Evolutionary conservation across 805 yeast species (phyloP), one percentile per base, ranked within the genome.

Genomic region (Ogataea allantospora): DNA sequence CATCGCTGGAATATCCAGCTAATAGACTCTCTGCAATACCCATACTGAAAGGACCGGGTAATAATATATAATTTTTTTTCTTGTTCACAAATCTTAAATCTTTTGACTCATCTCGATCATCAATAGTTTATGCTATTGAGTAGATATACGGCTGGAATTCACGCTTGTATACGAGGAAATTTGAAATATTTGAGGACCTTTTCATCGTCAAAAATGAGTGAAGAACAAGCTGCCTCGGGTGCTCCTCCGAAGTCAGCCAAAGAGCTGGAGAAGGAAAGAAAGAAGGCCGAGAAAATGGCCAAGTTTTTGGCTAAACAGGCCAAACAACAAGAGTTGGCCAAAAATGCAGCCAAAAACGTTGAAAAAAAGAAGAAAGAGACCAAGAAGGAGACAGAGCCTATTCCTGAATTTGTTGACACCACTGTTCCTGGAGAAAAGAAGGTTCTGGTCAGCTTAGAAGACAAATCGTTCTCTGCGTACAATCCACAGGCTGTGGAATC

Each of bases 361-460:
- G 69, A 70, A 44, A 70, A 67, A 30, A 75, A 77, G 62, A 81
- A 85, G 67, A 78, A 80, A 55, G 79, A 80, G 60, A 77, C 75
- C 62, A 81, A 77, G 55, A 81, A 80, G 67, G 78, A 77, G 56
- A 79, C 62, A 33, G 95, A 77, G 55, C 82, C 85, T 27, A 70
- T 74, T 27, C 95, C 96, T n/a, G 93, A 82, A 55, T 93, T 80
- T 62, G 77, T 79, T 33, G 99, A 93, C 62, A 67, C 68, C 41
- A 93, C 99, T 31, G 74, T 70, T 33, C 79, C 85, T 3, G 99
- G 99, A 46, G 95, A 88, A 55, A 93, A 91, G 78, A 93, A 93
- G 68, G 65, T 81, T 22, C 75, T 93, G 42, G 83, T 79, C n/a
- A 75, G 88, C 23, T 75, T 93, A 36, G 96, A 91, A 28, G 95